A percentile compares a stretch with the other conserved stretches of the same genome.
phyloP scores from a whole-genome alignment of 2,329 filamentous ascomycete species.

The Colletotrichum sp. region DNA sequence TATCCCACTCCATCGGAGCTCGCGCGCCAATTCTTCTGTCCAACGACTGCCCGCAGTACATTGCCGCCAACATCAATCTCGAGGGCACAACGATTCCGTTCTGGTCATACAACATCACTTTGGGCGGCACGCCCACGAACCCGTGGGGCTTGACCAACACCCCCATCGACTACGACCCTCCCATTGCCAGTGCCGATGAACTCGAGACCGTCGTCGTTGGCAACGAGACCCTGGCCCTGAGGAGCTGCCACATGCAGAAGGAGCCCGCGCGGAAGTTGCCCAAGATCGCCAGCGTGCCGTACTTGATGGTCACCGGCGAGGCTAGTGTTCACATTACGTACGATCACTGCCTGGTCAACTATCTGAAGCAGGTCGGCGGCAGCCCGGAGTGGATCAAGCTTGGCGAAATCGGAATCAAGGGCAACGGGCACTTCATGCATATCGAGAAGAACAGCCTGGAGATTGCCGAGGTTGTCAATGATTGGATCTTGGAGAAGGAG shows the following conservation, averaged over 20 bases:
- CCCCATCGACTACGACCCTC: constrained; percentile 46
- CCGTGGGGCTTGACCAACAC: constrained; percentile 46
- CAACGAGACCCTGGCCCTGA: neutral
- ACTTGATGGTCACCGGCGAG: constrained; percentile 55
- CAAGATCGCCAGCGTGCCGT: constrained; percentile 52
- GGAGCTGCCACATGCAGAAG: constrained; percentile 12
- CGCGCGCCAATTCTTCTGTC: constrained; percentile 23
- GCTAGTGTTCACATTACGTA: constrained; percentile 59
- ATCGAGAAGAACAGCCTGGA: constrained; percentile 56
- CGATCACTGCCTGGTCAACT: constrained; percentile 59
- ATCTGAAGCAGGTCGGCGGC: constrained; percentile 57
- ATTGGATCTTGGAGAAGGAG: constrained; percentile 36
- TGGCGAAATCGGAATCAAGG: constrained; percentile 45
- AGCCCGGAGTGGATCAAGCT: constrained; percentile 48
- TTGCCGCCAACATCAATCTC: constrained; percentile 30
- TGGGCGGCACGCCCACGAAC: constrained; percentile 23
- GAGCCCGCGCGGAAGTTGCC: constrained; percentile 41
- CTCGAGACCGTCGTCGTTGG: constrained; percentile 16
- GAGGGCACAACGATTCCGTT: constrained; percentile 32
- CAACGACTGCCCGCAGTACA: constrained; percentile 30
- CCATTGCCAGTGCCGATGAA: constrained; percentile 16
- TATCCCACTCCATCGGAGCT: constrained; percentile 34
- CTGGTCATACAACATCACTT: constrained; percentile 22
- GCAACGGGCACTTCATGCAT: constrained; percentile 62
- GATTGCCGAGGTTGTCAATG: constrained; percentile 40